Percentiles rank a stretch among this genome's conserved stretches.
Evolutionary conservation across 108 stramenopile genomes (phyloP).

Genomic region (Bacterosira constricta): DNA sequence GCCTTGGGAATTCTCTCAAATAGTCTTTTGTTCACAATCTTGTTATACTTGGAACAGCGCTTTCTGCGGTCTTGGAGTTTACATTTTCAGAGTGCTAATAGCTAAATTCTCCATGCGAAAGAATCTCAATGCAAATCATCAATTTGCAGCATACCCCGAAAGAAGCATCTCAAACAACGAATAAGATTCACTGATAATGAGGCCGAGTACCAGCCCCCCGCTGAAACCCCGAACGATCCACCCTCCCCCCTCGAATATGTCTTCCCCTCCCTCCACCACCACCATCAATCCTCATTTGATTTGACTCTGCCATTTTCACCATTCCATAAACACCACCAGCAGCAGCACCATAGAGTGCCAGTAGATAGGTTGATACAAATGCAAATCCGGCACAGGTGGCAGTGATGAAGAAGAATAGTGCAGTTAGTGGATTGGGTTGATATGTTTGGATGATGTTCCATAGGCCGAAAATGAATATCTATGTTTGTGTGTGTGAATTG

Average conservation of each 20-base stretch:
- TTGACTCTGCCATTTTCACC: conserved; percentile 81
- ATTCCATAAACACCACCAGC: conserved; percentile 84
- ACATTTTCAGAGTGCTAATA: too few species aligned
- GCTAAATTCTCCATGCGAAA: too few species aligned
- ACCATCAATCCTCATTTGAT: conserved; percentile 51
- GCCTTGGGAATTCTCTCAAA: too few species aligned
- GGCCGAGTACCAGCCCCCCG: conserved; percentile 33
- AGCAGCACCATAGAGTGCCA: conserved; percentile 81
- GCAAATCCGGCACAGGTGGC: conserved; percentile 84
- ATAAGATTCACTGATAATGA: conserved; percentile 41
- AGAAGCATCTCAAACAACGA: too few species aligned
- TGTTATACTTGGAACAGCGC: too few species aligned
- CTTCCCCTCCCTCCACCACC: conserved; percentile 4
- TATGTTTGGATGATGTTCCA: conserved; percentile 82
- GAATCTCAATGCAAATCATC: too few species aligned
- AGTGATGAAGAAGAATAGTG: conserved; percentile 73
- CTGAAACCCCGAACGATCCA: background rate
- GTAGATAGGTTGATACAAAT: conserved; percentile 77
- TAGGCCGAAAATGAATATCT: conserved; percentile 78
- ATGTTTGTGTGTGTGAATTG: background rate
- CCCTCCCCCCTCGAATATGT: conserved; percentile 6
- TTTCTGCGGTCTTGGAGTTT: too few species aligned
- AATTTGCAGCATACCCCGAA: too few species aligned
- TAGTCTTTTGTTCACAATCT: too few species aligned
- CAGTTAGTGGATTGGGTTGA: conserved; percentile 80